Evolutionary conservation across 148 eudicot species (phyloP).

Genomic region (Simmondsia chinensis): DNA sequence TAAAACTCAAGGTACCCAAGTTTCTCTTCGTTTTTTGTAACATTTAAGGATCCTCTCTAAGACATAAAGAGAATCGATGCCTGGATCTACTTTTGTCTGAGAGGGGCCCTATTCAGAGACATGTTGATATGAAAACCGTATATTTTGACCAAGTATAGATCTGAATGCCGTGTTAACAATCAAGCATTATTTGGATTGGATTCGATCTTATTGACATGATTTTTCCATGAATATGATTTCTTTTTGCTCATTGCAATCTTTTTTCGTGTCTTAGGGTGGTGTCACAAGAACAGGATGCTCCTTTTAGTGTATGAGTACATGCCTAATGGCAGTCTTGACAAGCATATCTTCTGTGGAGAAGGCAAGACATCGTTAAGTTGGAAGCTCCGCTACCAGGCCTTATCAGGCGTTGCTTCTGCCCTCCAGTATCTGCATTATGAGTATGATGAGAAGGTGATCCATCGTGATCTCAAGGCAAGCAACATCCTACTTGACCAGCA

Average conservation of each 20-base stretch:
- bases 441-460: conserved; percentile 66
- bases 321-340: conserved; percentile 84
- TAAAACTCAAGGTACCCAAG: too few species aligned
- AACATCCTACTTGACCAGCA: conserved; percentile 72
- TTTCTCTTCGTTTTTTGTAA: too few species aligned
- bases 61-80: too few species aligned
- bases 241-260: neutral
- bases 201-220: too few species aligned
- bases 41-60: too few species aligned
- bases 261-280: conserved; percentile 57
- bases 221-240: neutral
- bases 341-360: conserved; percentile 32
- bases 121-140: too few species aligned
- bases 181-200: too few species aligned
- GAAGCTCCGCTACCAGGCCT: conserved; percentile 35
- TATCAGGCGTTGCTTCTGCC: conserved; percentile 40
- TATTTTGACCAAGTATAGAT: too few species aligned
- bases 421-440: conserved; percentile 63
- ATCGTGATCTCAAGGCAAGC: conserved; percentile 82
- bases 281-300: conserved; percentile 64
- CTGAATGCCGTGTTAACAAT: too few species aligned
- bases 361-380: conserved; percentile 25
- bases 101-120: too few species aligned
- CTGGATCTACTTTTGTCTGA: too few species aligned
- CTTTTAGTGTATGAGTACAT: conserved; percentile 73